Evolutionary conservation across 2,329 filamentous ascomycete genomes (phyloP).

Genomic region (Peltaster fructicola): DNA sequence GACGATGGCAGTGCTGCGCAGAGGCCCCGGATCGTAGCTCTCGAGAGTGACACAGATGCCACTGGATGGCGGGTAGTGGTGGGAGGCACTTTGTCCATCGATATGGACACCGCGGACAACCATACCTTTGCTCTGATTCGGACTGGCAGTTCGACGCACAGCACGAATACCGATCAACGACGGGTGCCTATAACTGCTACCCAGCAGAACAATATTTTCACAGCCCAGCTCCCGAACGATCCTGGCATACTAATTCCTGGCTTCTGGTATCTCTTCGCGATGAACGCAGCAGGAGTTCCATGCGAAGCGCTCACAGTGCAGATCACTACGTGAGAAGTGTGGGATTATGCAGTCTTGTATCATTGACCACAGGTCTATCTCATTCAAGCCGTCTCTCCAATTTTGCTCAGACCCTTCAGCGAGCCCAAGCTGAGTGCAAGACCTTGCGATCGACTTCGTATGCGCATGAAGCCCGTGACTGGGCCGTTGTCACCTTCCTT

Average conservation of each 20-base stretch:
- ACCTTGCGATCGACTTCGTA: constrained; percentile 91
- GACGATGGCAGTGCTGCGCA: not conserved
- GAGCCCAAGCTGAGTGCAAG: constrained; percentile 85
- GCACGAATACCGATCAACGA: constrained; percentile 41
- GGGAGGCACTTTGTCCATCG: too few species aligned
- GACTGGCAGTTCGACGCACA: constrained; percentile 34
- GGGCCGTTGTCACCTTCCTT: constrained; percentile 90
- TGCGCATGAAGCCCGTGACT: constrained; percentile 92
- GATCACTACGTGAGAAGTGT: too few species aligned
- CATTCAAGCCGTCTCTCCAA: constrained; percentile 14
- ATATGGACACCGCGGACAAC: constrained; percentile 1
- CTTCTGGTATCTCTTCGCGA: constrained; percentile 37
- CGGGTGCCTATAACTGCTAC: too few species aligned
- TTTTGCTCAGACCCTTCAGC: constrained; percentile 81
- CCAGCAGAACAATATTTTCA: too few species aligned
- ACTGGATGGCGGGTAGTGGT: too few species aligned
- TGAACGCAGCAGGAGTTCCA: too few species aligned
- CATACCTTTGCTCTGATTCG: constrained; percentile 28
- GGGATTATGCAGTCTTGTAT: too few species aligned
- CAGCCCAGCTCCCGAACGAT: constrained; percentile 28
- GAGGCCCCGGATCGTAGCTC: too few species aligned
- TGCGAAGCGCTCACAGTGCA: too few species aligned
- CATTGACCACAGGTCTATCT: not conserved
- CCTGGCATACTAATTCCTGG: constrained; percentile 34
- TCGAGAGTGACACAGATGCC: too few species aligned